phyloP scores from a whole-genome alignment of 208 protist genomes.

The Wallacemonas sp. region DNA sequence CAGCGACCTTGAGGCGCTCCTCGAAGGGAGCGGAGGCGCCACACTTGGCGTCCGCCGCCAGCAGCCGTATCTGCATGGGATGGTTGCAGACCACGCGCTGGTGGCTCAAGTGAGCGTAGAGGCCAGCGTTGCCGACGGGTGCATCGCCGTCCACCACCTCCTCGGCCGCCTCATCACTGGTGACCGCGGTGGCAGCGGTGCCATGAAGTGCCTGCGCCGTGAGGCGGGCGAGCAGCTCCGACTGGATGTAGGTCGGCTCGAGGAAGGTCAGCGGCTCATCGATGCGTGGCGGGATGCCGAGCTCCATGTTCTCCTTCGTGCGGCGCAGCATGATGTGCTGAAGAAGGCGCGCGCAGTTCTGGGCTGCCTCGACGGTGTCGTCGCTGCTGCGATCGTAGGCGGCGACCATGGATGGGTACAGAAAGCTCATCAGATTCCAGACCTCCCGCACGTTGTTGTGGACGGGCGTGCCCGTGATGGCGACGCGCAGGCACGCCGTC shows the following conservation, averaged over 20 bases:
- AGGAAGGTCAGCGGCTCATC: slow-evolving; percentile 79
- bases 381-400: slow-evolving; percentile 46
- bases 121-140: slow-evolving; percentile 21
- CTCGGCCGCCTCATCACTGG: background rate
- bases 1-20: slow-evolving; percentile 48
- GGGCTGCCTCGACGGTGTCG: slow-evolving; percentile 49
- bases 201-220: slow-evolving; percentile 62
- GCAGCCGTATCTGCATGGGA: slow-evolving; percentile 73
- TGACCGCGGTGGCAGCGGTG: background rate
- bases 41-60: slow-evolving; percentile 42
- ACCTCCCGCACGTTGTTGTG: slow-evolving; percentile 97
- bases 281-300: slow-evolving; percentile 96
- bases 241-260: slow-evolving; percentile 75
- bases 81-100: slow-evolving; percentile 88
- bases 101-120: slow-evolving; percentile 69
- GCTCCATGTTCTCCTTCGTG: slow-evolving; percentile 96
- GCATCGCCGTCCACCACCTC: slow-evolving; percentile 9
- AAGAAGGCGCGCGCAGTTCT: slow-evolving; percentile 73
- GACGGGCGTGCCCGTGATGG: slow-evolving; percentile 95
- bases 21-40: slow-evolving; percentile 23
- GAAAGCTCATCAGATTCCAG: slow-evolving; percentile 95
- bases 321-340: slow-evolving; percentile 94
- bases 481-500: slow-evolving; percentile 72
- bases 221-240: slow-evolving; percentile 63
- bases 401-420: slow-evolving; percentile 88